Conservation (phyloP, 768 basidiomycete species). For the Auriscalpium microsporum region DNA sequence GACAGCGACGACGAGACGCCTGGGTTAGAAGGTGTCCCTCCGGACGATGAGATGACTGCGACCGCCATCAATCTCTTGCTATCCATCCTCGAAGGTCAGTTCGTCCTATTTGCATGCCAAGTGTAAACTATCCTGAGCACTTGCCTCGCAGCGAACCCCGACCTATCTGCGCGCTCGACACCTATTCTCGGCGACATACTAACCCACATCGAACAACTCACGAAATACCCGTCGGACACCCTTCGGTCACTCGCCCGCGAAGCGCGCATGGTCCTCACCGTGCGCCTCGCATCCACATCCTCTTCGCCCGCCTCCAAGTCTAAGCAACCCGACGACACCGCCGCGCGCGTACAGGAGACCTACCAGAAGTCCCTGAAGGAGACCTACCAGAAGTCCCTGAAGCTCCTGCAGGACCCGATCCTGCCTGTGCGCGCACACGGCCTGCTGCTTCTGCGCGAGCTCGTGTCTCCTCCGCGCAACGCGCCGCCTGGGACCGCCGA, state of each 20-base stretch:
- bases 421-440: slow-evolving; percentile 94
- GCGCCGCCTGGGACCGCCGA: slow-evolving; percentile 1
- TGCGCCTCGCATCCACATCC: slow-evolving; percentile 61
- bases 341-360: slow-evolving; percentile 44
- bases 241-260: slow-evolving; percentile 61
- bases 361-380: slow-evolving; percentile 85
- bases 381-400: slow-evolving; percentile 80
- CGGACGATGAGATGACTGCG: slow-evolving; percentile 57
- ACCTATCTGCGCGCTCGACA: slow-evolving; percentile 48
- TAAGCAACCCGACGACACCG: slow-evolving; percentile 15
- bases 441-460: slow-evolving; percentile 68
- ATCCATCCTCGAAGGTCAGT: slow-evolving; percentile 76
- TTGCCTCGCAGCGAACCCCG: slow-evolving; percentile 35
- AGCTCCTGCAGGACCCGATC: slow-evolving; percentile 82
- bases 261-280: slow-evolving; percentile 77
- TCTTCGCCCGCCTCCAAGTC: slow-evolving; percentile 18
- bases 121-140: background rate
- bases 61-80: slow-evolving; percentile 78
- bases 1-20: slow-evolving; percentile 47
- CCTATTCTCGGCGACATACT: slow-evolving; percentile 69
- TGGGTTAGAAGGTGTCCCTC: slow-evolving; percentile 28
- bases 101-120: background rate
- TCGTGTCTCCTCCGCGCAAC: slow-evolving; percentile 41
- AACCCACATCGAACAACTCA: slow-evolving; percentile 48
- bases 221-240: slow-evolving; percentile 37